A percentile compares a stretch with the other conserved stretches of the same genome.
phyloP scores from a whole-genome alignment of 2,329 filamentous ascomycete genomes.

The Trichophyton verrucosum region DNA sequence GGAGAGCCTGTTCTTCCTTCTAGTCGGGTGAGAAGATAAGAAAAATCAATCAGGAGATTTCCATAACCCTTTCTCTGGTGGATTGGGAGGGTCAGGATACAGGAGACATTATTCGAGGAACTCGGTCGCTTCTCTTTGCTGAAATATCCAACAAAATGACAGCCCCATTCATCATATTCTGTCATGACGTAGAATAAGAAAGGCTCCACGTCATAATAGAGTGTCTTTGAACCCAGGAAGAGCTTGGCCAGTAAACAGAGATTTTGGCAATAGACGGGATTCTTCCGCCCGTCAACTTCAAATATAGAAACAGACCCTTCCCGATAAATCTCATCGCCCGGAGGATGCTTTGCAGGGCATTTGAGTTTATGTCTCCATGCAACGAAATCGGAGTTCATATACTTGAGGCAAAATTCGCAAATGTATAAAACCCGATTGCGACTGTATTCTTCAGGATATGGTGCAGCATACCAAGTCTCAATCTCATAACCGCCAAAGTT shows the following conservation, averaged over 20 bases:
- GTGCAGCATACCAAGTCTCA: conserved; percentile 97
- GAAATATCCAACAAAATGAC: conserved; percentile 97
- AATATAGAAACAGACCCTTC: conserved; percentile 92
- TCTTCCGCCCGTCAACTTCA: conserved; percentile 87
- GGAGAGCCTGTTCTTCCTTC: conserved; percentile 91
- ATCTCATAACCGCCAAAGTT: conserved; percentile 97
- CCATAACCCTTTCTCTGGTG: conserved; percentile 96
- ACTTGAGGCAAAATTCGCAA: conserved; percentile 97
- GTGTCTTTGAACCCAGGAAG: conserved; percentile 93
- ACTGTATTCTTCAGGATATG: conserved; percentile 96
- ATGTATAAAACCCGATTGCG: conserved; percentile 95
- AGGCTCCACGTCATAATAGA: conserved; percentile 99
- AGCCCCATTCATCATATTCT: conserved; percentile 73
- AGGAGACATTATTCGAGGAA: conserved; percentile 94
- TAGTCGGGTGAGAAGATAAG: conserved; percentile 84
- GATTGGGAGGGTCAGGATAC: conserved; percentile 88
- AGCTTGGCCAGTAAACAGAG: conserved; percentile 89
- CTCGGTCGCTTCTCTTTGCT: conserved; percentile 95
- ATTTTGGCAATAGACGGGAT: conserved; percentile 93
- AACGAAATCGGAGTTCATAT: conserved; percentile 98
- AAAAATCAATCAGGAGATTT: conserved; percentile 94
- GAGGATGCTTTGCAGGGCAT: conserved; percentile 90
- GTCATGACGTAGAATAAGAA: conserved; percentile 99
- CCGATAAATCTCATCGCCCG: conserved; percentile 94
- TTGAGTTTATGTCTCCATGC: conserved; percentile 97